Evolutionary conservation across 2,329 filamentous ascomycete species (phyloP), one percentile per base, ranked within the genome.

Genomic region (Fusarium bulbicola): DNA sequence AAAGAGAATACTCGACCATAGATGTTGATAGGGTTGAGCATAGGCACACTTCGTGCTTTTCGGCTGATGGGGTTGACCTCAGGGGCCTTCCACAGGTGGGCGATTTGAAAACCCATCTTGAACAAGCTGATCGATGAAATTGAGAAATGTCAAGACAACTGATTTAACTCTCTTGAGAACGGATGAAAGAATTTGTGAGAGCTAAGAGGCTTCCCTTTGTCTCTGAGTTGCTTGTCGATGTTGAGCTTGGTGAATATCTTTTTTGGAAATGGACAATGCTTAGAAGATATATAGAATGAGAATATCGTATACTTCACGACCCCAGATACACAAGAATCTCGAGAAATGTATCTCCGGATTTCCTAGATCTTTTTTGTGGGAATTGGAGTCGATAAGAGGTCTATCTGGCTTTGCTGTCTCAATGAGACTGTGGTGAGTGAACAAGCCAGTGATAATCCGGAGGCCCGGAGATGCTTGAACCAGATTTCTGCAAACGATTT

Each of bases 1-100:
- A 97, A 97, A 85, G 95, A 94, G 82, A 97, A 97, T 0, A 96
- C 94, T 12, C 94, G 89, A 42, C 94, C 95, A 85, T 97, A 95
- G 76, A 91, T 85, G 80, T 97, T 88, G 76, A 95, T 79, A 1
- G 92, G 89, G 80, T 97, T 97, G 70, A 97, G 84, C 28, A 93
- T 81, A 1, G 95, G 95, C 52, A 97, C 89, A 0, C 93, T 93
- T 68, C 88, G 90, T 60, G 95, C 95, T 81, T 97, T 97, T 66
- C 88, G 87, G 84, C 92, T 97, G 84, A 94, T 88, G 15, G 94
- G 93, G 81, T 97, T 97, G 83, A 97, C 84, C 80, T 92, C 89
- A 45, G 94, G 94, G 72, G 80, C 69, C 60, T 76, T 79, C 81
- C 81, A 82, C 37, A 82, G 63, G 47, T 75, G 59, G 54, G 77